Conservation (phyloP, 176 grass and related monocot species). For the Calamus simplicifolius region DNA sequence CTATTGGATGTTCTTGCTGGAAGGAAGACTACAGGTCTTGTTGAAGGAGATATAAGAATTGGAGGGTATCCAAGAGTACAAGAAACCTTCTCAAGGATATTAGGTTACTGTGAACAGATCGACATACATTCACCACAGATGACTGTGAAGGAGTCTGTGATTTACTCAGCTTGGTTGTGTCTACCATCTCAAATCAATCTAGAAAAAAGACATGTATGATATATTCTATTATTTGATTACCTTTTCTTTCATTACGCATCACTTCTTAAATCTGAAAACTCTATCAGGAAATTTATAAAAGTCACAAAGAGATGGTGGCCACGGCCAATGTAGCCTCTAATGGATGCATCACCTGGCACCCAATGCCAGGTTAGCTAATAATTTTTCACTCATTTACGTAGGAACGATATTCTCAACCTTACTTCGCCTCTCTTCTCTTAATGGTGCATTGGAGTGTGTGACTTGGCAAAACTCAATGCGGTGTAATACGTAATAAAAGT, state of each 20-base stretch:
- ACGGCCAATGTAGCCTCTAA: too few species aligned
- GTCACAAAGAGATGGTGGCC: too few species aligned
- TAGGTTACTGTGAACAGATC: slow-evolving; percentile 65
- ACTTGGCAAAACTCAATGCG: too few species aligned
- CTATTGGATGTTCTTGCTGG: slow-evolving; percentile 73
- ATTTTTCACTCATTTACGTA: too few species aligned
- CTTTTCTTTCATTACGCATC: background rate
- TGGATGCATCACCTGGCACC: background rate
- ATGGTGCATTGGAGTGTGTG: too few species aligned
- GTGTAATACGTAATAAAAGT: too few species aligned
- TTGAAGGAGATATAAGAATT: slow-evolving; percentile 69
- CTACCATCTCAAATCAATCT: slow-evolving; percentile 43
- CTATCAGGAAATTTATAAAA: background rate
- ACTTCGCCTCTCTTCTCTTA: too few species aligned
- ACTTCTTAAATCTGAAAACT: background rate
- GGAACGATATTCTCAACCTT: too few species aligned
- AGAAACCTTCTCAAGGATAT: slow-evolving; percentile 64
- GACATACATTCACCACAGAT: slow-evolving; percentile 69
- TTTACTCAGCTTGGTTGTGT: slow-evolving; percentile 68
- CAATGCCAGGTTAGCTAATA: too few species aligned
- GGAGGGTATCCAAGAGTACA: slow-evolving; percentile 64
- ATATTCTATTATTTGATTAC: background rate
- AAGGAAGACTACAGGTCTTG: slow-evolving; percentile 55
- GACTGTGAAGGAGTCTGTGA: slow-evolving; percentile 55
- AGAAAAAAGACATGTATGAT: slow-evolving; percentile 50